phyloP scores from a whole-genome alignment of 139 green algal species.

The Limnomonas spitsbergensis region DNA sequence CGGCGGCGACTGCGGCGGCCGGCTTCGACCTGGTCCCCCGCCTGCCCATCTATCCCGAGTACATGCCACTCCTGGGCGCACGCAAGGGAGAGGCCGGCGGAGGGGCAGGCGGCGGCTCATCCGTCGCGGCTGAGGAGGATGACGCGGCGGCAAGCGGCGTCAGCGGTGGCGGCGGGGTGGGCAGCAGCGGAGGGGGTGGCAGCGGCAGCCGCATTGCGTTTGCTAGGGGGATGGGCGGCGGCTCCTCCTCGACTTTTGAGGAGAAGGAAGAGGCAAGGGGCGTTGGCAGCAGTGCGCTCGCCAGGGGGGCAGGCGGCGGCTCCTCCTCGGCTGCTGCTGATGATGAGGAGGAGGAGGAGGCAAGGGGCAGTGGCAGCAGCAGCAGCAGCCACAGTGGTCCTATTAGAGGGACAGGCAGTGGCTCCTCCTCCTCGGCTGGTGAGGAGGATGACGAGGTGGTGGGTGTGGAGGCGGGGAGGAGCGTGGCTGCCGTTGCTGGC shows the following conservation, averaged over 20 bases:
- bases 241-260: too few species aligned
- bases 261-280: too few species aligned
- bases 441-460: neutral
- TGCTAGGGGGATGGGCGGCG: neutral
- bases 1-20: slow-evolving; percentile 47
- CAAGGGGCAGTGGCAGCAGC: too few species aligned
- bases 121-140: neutral
- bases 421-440: neutral
- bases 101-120: neutral
- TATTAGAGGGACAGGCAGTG: neutral
- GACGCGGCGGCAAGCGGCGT: too few species aligned
- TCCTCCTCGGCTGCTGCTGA: too few species aligned
- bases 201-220: neutral
- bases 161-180: neutral
- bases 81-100: neutral
- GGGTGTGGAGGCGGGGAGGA: too few species aligned
- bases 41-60: slow-evolving; percentile 73
- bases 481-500: neutral
- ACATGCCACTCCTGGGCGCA: slow-evolving; percentile 25
- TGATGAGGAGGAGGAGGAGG: neutral
- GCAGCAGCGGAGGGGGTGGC: slow-evolving; percentile 7
- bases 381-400: neutral
- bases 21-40: slow-evolving; percentile 74
- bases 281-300: neutral
- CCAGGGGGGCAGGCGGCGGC: neutral